Conservation (phyloP, 2,329 filamentous ascomycete genomes). For the Cryphonectria nitschkei region DNA sequence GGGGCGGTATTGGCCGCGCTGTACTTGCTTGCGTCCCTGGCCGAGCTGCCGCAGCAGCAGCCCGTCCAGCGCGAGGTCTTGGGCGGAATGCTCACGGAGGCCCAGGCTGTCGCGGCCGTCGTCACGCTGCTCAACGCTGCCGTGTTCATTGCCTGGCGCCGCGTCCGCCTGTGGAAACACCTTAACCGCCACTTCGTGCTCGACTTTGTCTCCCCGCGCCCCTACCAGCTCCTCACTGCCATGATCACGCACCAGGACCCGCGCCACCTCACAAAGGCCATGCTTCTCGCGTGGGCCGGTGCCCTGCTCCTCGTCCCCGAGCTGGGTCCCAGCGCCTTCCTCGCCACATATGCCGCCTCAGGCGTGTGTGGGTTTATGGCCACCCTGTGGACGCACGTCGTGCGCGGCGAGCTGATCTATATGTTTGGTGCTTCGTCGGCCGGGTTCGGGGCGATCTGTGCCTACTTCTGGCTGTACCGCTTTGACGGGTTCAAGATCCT, state of each 20-base stretch:
- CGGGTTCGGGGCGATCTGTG: slow-evolving; percentile 62
- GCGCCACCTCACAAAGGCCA: slow-evolving; percentile 66
- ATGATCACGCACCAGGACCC: slow-evolving; percentile 71
- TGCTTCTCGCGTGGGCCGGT: slow-evolving; percentile 67
- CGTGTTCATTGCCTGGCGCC: slow-evolving; percentile 62
- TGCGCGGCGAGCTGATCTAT: slow-evolving; percentile 48
- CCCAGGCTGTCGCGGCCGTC: slow-evolving; percentile 65
- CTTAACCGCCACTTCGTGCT: slow-evolving; percentile 72
- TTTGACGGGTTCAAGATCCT: slow-evolving; percentile 61
- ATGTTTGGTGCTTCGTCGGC: slow-evolving; percentile 71
- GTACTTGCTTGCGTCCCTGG: slow-evolving; percentile 47
- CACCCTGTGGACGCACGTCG: slow-evolving; percentile 56
- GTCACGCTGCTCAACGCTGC: slow-evolving; percentile 64
- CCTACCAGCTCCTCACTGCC: slow-evolving; percentile 64
- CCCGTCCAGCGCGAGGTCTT: background rate
- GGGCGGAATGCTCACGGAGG: slow-evolving; percentile 56
- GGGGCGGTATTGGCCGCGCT: slow-evolving; percentile 46
- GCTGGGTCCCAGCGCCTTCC: slow-evolving; percentile 68
- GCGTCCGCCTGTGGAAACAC: slow-evolving; percentile 66
- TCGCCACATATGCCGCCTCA: slow-evolving; percentile 66
- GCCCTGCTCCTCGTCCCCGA: slow-evolving; percentile 67
- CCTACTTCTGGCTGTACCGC: slow-evolving; percentile 64
- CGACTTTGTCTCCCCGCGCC: slow-evolving; percentile 65
- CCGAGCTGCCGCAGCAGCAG: slow-evolving; percentile 4
- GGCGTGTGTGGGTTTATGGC: slow-evolving; percentile 62